Conservation (phyloP, 176 grass and related monocot species). For the Neostapfia colusana region DNA sequence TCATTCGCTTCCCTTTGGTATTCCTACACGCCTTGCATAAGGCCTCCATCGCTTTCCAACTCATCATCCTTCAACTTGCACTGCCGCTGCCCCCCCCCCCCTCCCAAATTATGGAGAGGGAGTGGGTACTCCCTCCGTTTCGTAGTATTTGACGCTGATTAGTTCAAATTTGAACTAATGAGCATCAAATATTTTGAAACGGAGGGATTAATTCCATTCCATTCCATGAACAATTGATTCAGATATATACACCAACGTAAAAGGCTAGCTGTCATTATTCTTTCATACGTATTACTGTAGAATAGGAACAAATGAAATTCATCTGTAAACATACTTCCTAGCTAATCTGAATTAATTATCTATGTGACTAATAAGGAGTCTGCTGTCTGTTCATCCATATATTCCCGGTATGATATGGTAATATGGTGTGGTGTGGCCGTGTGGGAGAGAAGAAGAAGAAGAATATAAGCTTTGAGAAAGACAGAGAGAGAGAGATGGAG, state of each 20-base stretch:
- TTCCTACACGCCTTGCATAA: background rate
- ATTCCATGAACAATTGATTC: background rate
- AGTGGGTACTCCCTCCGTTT: too few species aligned
- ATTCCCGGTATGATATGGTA: slow-evolving; percentile 14
- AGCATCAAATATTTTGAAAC: too few species aligned
- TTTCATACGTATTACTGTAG: background rate
- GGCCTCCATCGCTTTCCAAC: background rate
- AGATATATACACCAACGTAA: background rate
- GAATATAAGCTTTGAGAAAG: background rate
- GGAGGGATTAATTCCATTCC: too few species aligned
- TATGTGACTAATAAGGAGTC: background rate
- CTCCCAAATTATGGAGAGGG: background rate
- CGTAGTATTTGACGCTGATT: too few species aligned
- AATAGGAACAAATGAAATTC: background rate
- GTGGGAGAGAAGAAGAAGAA: background rate
- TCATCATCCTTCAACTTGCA: background rate
- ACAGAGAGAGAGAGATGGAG: background rate
- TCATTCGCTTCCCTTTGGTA: slow-evolving; percentile 34
- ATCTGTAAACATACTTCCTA: background rate
- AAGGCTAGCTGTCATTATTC: background rate
- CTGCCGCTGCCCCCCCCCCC: too few species aligned
- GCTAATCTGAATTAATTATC: background rate
- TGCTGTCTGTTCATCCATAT: background rate
- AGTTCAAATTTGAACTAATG: too few species aligned
- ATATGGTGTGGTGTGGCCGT: background rate